These are phyloP conservation scores for Solanum infundibuliforme DNA, from an alignment of 257 asterid species.

Conservation along the genomic window DNA sequence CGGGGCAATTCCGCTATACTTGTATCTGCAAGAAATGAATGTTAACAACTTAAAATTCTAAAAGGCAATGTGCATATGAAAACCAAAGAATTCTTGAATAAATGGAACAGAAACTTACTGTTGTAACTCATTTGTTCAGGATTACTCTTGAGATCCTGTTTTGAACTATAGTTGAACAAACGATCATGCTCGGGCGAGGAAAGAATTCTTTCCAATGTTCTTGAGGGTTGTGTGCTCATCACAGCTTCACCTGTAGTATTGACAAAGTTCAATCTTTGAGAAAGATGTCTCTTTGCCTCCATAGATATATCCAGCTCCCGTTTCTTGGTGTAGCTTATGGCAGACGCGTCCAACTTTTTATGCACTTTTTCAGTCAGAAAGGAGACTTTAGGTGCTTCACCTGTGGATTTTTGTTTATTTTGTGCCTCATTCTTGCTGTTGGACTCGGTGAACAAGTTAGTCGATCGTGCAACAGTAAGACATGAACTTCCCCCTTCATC, in stretches of 20 bases:
- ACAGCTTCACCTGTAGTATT: constrained; percentile 8
- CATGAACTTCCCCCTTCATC: not conserved
- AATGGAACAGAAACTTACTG: not conserved
- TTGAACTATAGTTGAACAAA: constrained; percentile 29
- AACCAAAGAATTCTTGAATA: not conserved
- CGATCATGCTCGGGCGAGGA: constrained; percentile 43
- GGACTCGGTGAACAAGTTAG: constrained; percentile 6
- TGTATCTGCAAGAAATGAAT: not conserved
- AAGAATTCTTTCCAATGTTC: constrained; percentile 47
- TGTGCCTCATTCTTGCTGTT: constrained; percentile 8
- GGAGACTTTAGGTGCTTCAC: constrained; percentile 10
- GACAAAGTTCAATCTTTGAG: constrained; percentile 31
- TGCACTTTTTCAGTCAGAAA: constrained; percentile 3
- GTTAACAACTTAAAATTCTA: not conserved
- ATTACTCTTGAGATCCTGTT: constrained; percentile 7
- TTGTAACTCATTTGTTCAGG: not conserved
- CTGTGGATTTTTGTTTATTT: constrained; percentile 3
- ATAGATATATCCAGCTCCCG: constrained; percentile 34
- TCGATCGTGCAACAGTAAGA: not conserved
- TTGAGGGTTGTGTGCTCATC: constrained; percentile 19
- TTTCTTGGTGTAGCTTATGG: constrained; percentile 14
- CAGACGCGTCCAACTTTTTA: constrained; percentile 23
- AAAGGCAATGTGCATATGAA: not conserved
- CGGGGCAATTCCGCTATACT: constrained; percentile 3
- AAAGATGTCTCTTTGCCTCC: constrained; percentile 83